These are phyloP conservation scores for Lycium ferocissimum DNA, from an alignment of 257 asterid genomes.

Conservation along the genomic window DNA sequence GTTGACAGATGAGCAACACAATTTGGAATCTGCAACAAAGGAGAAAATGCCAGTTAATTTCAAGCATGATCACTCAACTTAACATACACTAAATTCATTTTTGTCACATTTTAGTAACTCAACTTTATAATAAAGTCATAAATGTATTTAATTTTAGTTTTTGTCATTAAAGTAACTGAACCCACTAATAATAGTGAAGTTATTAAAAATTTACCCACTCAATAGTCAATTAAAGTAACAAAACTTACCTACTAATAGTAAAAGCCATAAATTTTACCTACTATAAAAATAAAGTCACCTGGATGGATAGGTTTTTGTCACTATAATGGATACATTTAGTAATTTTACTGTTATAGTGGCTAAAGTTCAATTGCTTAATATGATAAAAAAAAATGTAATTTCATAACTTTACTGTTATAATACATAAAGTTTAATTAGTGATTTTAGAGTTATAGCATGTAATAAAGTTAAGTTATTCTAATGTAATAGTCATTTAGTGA, in stretches of 20 bases:
- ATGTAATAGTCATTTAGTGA: no score
- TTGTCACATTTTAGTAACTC: neutral
- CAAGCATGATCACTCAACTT: neutral
- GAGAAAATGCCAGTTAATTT: neutral
- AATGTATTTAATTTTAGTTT: no score
- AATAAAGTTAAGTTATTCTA: no score
- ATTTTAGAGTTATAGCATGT: no score
- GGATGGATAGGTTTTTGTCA: neutral
- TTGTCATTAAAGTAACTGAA: neutral
- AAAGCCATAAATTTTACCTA: neutral
- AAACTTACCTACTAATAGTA: neutral
- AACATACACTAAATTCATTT: no score
- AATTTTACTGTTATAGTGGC: neutral
- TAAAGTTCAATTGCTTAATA: no score
- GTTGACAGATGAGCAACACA: slow-evolving; percentile 60
- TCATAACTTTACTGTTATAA: neutral
- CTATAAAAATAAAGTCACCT: neutral
- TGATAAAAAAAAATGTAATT: no score
- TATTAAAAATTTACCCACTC: no score
- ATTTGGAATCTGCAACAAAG: slow-evolving; percentile 61
- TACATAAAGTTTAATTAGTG: neutral
- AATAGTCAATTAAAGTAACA: neutral
- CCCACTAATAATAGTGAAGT: neutral
- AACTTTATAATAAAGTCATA: neutral
- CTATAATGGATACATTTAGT: neutral